Evolutionary conservation across 2,329 filamentous ascomycete species (phyloP), one percentile per base, ranked within the genome.

Genomic region (Cercospora sesami): DNA sequence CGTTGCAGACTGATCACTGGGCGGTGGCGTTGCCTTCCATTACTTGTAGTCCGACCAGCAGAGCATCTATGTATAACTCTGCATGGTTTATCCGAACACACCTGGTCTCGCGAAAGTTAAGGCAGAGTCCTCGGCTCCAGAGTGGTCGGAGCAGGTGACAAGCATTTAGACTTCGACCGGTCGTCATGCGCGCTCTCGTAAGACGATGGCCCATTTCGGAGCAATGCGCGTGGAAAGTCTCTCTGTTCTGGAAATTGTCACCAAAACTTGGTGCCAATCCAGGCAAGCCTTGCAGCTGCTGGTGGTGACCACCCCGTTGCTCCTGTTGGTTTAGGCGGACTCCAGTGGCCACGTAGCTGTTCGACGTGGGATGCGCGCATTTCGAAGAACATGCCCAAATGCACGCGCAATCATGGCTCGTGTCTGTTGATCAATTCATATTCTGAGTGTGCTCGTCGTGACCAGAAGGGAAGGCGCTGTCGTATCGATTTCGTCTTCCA

Each of bases 371-470:
- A 36, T 26, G 36, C 33, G 33, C 36, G 58, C n/a, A 26, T 21
- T 5, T 18, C 45, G 9, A 12, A 28, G 14, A 16, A 28, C 39
- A 12, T 4, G n/a, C 21, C 14, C n/a, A n/a, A 30, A 6, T 57
- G 30, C 16, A n/a, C 5, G 18, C 14, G 8, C 21, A 33, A 7
- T 66, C 53, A 73, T 7, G 71, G 68, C 63, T 78, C 75, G 64
- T 78, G 75, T 45, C 75, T 69, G 30, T 74, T 68, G 5, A 76
- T 73, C 14, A 78, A 69, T 66, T 78, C 76, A 45, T 77, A 78
- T 48, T 77, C 74, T 39, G 72, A 67, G 26, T 71, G 68, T 31
- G 68, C 73, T n/a, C 65, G 63, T 64, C 74, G 67, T 23, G 73
- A 73, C 75, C 76, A 78, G 66, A 77, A 78, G 6, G 73, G 72